Conservation (phyloP, 768 basidiomycete species). For the Suillus clintonianus region DNA sequence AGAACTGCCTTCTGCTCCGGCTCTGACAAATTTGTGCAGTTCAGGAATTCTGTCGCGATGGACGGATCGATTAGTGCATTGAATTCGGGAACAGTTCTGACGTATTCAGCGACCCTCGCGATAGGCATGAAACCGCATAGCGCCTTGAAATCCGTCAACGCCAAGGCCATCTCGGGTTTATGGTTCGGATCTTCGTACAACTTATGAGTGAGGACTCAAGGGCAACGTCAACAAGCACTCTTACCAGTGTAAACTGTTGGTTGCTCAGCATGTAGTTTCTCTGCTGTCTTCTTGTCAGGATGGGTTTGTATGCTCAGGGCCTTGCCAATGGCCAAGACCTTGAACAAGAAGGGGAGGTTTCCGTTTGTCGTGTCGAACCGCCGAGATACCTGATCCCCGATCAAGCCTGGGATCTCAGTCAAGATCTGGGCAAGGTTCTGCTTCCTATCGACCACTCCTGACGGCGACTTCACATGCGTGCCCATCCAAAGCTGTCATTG, state of each 20-base stretch:
- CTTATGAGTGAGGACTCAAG: constrained; percentile 8
- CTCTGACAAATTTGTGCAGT: constrained; percentile 26
- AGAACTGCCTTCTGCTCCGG: constrained; percentile 60
- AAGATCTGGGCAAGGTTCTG: constrained; percentile 61
- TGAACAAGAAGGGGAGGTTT: constrained; percentile 89
- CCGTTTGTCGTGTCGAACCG: constrained; percentile 59
- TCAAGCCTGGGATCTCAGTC: constrained; percentile 62
- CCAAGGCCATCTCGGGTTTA: constrained; percentile 99
- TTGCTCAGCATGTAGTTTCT: constrained; percentile 61
- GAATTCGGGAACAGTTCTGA: constrained; percentile 76
- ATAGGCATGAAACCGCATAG: constrained; percentile 94
- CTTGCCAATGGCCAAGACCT: constrained; percentile 87
- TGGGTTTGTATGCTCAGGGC: constrained; percentile 92
- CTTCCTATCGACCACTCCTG: constrained; percentile 49
- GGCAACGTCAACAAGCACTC: constrained; percentile 15
- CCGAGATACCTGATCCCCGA: constrained; percentile 58
- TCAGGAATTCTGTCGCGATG: constrained; percentile 56
- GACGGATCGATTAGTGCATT: constrained; percentile 62
- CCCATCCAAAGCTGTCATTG: constrained; percentile 93
- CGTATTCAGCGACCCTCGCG: constrained; percentile 62
- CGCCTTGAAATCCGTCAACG: constrained; percentile 86
- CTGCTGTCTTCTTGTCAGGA: constrained; percentile 83
- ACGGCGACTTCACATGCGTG: constrained; percentile 81
- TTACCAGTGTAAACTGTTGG: constrained; percentile 92
- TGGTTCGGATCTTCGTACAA: constrained; percentile 81